These are phyloP conservation scores for Phytophthora ramorum DNA, from an alignment of 352 stramenopile genomes.

Conservation along the genomic window DNA sequence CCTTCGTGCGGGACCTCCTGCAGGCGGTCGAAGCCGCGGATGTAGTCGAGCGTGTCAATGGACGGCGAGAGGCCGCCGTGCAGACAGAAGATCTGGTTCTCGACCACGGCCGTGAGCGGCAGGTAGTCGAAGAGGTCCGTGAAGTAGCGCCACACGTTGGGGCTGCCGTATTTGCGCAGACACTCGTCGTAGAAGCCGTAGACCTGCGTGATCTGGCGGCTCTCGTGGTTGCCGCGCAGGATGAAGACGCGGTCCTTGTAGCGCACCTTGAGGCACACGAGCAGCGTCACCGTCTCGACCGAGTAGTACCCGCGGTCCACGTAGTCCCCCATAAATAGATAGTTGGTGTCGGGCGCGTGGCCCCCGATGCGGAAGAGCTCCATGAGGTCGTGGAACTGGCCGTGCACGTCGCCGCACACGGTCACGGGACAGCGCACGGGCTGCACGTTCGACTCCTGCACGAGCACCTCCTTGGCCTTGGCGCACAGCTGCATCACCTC, in stretches of 20 bases:
- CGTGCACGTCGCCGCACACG: slow-evolving; percentile 98
- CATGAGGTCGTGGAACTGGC: slow-evolving; percentile 98
- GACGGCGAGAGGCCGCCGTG: slow-evolving; percentile 97
- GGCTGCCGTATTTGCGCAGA: slow-evolving; percentile 97
- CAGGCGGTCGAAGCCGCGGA: slow-evolving; percentile 95
- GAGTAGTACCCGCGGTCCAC: slow-evolving; percentile 91
- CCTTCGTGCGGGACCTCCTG: slow-evolving; percentile 91
- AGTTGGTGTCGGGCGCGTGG: slow-evolving; percentile 88
- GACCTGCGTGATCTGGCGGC: slow-evolving; percentile 82
- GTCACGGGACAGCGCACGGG: slow-evolving; percentile 97
- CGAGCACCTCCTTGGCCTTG: slow-evolving; percentile 96
- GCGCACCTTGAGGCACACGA: slow-evolving; percentile 90
- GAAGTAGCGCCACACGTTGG: slow-evolving; percentile 99
- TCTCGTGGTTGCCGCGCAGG: slow-evolving; percentile 84
- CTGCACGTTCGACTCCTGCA: slow-evolving; percentile 98
- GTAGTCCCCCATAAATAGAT: slow-evolving; percentile 87
- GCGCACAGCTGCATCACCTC: slow-evolving; percentile 96
- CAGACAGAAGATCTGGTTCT: slow-evolving; percentile 99
- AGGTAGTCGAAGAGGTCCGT: slow-evolving; percentile 95
- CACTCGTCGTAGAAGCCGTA: slow-evolving; percentile 89
- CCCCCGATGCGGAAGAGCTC: slow-evolving; percentile 94
- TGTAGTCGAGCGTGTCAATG: slow-evolving; percentile 92
- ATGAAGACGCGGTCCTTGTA: slow-evolving; percentile 90
- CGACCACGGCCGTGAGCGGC: slow-evolving; percentile 97
- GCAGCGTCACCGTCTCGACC: slow-evolving; percentile 83